Conservation (phyloP, 1,284 basidiomycete species). For the Hemileia vastatrix region DNA sequence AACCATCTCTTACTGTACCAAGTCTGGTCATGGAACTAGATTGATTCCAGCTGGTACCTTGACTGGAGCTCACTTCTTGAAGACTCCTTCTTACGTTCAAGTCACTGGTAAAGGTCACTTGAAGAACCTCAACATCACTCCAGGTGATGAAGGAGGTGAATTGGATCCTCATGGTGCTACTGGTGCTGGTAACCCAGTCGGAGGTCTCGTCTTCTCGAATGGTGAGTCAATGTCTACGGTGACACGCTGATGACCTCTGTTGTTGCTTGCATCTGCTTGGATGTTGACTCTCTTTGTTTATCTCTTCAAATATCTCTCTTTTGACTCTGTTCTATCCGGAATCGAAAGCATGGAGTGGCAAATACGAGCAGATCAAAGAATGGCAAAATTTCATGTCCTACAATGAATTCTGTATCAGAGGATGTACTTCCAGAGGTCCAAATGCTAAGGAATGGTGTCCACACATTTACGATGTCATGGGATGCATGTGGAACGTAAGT, state of each 20-base stretch:
- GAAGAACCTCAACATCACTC: conserved; percentile 41
- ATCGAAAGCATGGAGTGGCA: background rate
- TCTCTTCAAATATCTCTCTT: too few relatives aligned
- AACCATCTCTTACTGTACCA: background rate
- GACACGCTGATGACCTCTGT: too few relatives aligned
- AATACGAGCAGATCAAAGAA: background rate
- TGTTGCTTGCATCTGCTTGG: too few relatives aligned
- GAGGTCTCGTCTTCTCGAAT: background rate
- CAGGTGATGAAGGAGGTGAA: conserved; percentile 44
- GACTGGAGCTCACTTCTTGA: conserved; percentile 23
- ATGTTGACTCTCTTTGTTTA: too few relatives aligned
- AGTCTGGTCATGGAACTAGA: background rate
- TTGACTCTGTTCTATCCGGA: too few relatives aligned
- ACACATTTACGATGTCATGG: conserved; percentile 38
- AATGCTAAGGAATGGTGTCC: too few relatives aligned
- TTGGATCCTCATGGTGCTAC: conserved; percentile 17
- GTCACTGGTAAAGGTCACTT: conserved; percentile 39
- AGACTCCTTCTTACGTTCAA: conserved; percentile 27
- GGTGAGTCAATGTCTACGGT: too few relatives aligned
- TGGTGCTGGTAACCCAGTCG: background rate
- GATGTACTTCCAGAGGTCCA: too few relatives aligned
- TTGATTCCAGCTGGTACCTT: conserved; percentile 2
- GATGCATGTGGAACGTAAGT: conserved; percentile 33
- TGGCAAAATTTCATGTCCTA: background rate
- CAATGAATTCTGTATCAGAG: conserved; percentile 1